A percentile compares a stretch with the other conserved stretches of the same genome.
Evolutionary conservation across 129 eudicot species (phyloP).

Genomic region (Dittrichia graveolens): DNA sequence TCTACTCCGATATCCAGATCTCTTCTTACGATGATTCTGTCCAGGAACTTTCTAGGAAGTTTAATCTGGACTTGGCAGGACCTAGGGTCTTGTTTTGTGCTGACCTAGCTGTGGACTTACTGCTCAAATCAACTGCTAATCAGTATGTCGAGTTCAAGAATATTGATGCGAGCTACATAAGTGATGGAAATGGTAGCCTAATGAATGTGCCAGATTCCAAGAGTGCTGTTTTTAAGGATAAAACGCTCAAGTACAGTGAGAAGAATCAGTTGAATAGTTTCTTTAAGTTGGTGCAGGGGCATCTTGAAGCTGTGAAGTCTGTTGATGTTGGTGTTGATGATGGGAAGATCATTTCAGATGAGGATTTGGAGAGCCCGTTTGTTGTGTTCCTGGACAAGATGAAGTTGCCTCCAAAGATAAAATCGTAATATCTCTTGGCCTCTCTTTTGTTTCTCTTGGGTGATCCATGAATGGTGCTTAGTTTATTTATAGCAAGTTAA

Average conservation of each 20-base stretch:
- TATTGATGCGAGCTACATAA: conserved; percentile 59
- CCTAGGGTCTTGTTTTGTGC: conserved; percentile 91
- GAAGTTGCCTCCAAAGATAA: conserved; percentile 66
- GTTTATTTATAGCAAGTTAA: neutral
- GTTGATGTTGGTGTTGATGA: conserved; percentile 36
- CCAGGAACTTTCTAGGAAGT: conserved; percentile 43
- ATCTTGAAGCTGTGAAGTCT: conserved; percentile 37
- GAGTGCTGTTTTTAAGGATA: conserved; percentile 75
- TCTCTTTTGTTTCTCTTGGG: neutral
- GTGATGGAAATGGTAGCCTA: conserved; percentile 47
- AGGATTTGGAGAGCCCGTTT: conserved; percentile 87
- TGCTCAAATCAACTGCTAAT: conserved; percentile 63
- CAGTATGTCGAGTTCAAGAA: conserved; percentile 88
- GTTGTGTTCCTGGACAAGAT: conserved; percentile 57
- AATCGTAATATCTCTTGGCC: conserved; percentile 54
- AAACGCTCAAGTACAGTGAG: conserved; percentile 48
- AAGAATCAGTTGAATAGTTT: conserved; percentile 80
- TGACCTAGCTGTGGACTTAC: conserved; percentile 61
- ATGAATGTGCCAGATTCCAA: conserved; percentile 81
- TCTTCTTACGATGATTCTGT: conserved; percentile 33
- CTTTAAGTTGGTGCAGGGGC: conserved; percentile 78
- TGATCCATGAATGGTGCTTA: neutral
- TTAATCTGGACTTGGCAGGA: conserved; percentile 64
- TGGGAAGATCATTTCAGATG: conserved; percentile 45
- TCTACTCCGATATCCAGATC: conserved; percentile 55